Base-by-base conservation (phyloP, 352 stramenopile genomes). In the Phytopythium mirpurense region DNA sequence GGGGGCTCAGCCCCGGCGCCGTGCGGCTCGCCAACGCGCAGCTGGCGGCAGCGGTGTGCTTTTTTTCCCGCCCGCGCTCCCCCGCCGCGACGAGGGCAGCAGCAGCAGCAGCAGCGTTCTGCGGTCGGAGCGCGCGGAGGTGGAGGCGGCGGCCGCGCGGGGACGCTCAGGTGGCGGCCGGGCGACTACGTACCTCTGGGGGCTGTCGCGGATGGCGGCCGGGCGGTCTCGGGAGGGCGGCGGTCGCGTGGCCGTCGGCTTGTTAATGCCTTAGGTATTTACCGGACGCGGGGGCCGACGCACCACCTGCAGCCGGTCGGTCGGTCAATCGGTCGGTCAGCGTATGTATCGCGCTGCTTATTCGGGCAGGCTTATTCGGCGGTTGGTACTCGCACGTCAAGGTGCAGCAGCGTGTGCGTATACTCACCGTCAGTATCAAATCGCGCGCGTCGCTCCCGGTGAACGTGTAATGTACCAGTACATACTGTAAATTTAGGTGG, bases 61-160 rank as follows among this genome's bases (percentile, higher is more conserved):
- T 32, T 41, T 1, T 16, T 41, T 41, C 35, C 40, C 40, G 21
- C 40, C 40, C 40, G 40, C 40, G n/a, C 40, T 45, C 40, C 40
- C 40, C 21, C 40, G 21, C 40, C 40, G 40, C 40, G 19, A 45
- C 40, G 11, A 11, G 35, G 40, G 15, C 40, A 4, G 40, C 40
- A 16, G 36, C 36, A 16, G n/a, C 15, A 3, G 36, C 36, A 16
- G 36, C 36, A 16, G n/a, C 18, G 29, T 5, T 9, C 29, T 10
- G 29, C 29, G 29, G 29, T 32, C 29, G 29, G 29, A 32, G n/a
- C 29, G 29, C 29, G 29, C 29, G 29, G 29, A 9, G 29, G 29
- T 9, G 29, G 29, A 32, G 5, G 29, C 29, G 29, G 29, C 29
- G 29, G 29, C 29, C 29, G 29, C 29, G 29, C 29, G 29, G 5